These are phyloP conservation scores for Barbarea vulgaris DNA, from an alignment of 345 rosid species.

Conservation along the genomic window DNA sequence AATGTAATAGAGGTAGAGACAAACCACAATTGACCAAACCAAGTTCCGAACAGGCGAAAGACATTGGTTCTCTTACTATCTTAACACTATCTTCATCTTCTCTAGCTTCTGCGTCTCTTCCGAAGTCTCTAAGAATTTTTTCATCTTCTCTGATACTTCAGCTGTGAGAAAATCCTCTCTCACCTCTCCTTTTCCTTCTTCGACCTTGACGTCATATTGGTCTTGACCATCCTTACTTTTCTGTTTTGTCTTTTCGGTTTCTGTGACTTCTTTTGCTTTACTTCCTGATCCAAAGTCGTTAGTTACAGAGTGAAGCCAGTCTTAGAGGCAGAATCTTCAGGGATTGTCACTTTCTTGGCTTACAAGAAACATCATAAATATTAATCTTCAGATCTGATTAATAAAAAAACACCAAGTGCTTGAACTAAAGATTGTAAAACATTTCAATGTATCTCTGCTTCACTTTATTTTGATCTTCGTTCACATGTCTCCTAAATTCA, in stretches of 20 bases:
- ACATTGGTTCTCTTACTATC: conserved; percentile 31
- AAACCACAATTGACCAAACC: conserved; percentile 38
- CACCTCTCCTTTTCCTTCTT: conserved; percentile 22
- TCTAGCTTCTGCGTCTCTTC: conserved; percentile 25
- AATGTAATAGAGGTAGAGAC: conserved; percentile 38
- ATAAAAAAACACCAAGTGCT: conserved; percentile 56
- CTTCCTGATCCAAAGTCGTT: conserved; percentile 36
- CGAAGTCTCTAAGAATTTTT: conserved; percentile 33
- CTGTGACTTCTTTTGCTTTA: conserved; percentile 30
- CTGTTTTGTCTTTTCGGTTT: conserved; percentile 27
- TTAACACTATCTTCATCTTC: conserved; percentile 20
- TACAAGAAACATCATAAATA: conserved; percentile 33
- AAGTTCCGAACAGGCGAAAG: conserved; percentile 30
- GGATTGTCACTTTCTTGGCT: conserved; percentile 62
- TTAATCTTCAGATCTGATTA: neutral
- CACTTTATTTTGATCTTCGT: conserved; percentile 71
- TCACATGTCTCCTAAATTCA: conserved; percentile 79
- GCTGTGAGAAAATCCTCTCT: conserved; percentile 36
- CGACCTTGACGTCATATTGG: neutral
- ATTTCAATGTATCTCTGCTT: conserved; percentile 74
- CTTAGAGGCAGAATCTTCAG: conserved; percentile 38
- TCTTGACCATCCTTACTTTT: conserved; percentile 15
- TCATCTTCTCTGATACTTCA: conserved; percentile 35
- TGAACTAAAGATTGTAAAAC: conserved; percentile 72
- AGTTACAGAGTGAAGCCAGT: conserved; percentile 40